Evolutionary conservation across 2,329 filamentous ascomycete species (phyloP).

Genomic region (Trichoderma koningiopsis): DNA sequence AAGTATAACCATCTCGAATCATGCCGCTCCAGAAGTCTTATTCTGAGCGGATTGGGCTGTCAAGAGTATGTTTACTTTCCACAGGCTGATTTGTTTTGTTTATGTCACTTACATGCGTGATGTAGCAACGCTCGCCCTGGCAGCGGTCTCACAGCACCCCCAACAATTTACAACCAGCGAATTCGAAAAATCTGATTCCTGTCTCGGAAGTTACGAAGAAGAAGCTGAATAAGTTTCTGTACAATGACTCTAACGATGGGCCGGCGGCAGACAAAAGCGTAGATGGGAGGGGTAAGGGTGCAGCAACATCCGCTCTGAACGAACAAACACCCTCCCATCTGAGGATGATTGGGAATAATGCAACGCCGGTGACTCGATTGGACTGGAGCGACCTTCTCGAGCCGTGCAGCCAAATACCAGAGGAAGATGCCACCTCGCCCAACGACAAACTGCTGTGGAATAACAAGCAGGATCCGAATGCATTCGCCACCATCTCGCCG

Average conservation of each 20-base stretch:
- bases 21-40: conserved; percentile 49
- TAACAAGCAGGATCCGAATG: conserved; percentile 48
- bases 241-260: conserved; percentile 35
- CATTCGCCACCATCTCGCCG: conserved; percentile 48
- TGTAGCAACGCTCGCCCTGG: conserved; percentile 51
- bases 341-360: conserved; percentile 31
- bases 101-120: conserved; percentile 13
- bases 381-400: conserved; percentile 62
- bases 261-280: conserved; percentile 26
- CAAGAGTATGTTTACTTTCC: conserved; percentile 36
- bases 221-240: conserved; percentile 61
- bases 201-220: conserved; percentile 62
- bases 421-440: conserved; percentile 55
- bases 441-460: conserved; percentile 66
- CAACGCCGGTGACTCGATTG: conserved; percentile 55
- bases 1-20: conserved; percentile 28
- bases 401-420: conserved; percentile 45
- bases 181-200: conserved; percentile 46
- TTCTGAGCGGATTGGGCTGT: conserved; percentile 40
- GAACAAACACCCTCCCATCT: conserved; percentile 26
- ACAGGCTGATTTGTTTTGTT: background rate
- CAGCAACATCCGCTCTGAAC: background rate
- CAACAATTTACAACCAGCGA: conserved; percentile 40
- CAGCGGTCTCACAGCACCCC: conserved; percentile 58
- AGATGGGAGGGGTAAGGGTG: conserved; percentile 20